These are phyloP conservation scores for Penicillium hesseltinei DNA, from an alignment of 2,329 filamentous ascomycete species.

Conservation along the genomic window DNA sequence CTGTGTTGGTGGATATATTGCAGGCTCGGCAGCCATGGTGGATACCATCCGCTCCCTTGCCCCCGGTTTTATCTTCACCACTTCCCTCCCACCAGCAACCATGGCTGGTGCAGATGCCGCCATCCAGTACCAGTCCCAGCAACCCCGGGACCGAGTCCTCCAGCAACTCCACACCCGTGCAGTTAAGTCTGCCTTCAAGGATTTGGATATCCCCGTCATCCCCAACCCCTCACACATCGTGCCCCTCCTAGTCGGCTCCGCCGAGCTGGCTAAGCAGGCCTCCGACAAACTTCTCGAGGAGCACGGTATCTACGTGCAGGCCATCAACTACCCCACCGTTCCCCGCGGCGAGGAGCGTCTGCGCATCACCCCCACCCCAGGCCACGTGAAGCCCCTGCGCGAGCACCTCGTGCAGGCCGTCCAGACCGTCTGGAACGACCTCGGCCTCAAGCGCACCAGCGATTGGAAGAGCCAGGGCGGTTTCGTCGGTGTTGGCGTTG, in stretches of 20 bases:
- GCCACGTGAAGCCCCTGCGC: slow-evolving; percentile 80
- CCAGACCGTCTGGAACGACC: slow-evolving; percentile 81
- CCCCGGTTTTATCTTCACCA: slow-evolving; percentile 98
- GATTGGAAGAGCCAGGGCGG: slow-evolving; percentile 90
- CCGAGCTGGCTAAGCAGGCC: slow-evolving; percentile 85
- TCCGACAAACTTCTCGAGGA: slow-evolving; percentile 88
- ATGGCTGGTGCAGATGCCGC: slow-evolving; percentile 92
- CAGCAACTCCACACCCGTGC: slow-evolving; percentile 96
- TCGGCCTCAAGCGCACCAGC: slow-evolving; percentile 87
- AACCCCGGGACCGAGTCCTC: slow-evolving; percentile 81
- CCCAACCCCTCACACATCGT: slow-evolving; percentile 97
- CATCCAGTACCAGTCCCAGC: slow-evolving; percentile 87
- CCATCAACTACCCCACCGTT: slow-evolving; percentile 98
- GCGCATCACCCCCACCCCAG: slow-evolving; percentile 92
- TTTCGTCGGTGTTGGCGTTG: slow-evolving; percentile 88
- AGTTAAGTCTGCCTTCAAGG: slow-evolving; percentile 79
- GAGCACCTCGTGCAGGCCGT: slow-evolving; percentile 81
- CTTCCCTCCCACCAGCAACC: slow-evolving; percentile 88
- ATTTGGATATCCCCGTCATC: slow-evolving; percentile 88
- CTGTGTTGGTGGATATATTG: slow-evolving; percentile 96
- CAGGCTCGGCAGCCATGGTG: slow-evolving; percentile 79
- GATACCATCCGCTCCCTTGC: slow-evolving; percentile 93
- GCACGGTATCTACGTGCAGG: slow-evolving; percentile 94
- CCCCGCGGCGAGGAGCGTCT: slow-evolving; percentile 97
- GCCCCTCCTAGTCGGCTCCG: slow-evolving; percentile 89